Base-by-base conservation (phyloP, 306 rosid genomes). In the Canavalia ensiformis region DNA sequence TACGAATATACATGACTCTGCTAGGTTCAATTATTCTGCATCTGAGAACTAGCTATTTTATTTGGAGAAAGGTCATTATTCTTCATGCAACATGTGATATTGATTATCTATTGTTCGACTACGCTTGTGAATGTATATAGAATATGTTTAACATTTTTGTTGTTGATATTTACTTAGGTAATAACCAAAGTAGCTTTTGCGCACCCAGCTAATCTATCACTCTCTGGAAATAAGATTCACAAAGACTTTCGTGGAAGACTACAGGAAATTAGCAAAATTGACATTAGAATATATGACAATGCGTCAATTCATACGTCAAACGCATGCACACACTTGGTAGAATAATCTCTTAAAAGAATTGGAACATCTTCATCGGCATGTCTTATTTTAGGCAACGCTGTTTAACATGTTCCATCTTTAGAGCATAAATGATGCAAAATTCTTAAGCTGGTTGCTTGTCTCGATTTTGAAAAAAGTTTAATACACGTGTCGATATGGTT, bases 1-100 rank as follows among this genome's bases (percentile, higher is more conserved):
- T 78, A 57, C 50, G 63, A 77, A 66, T 82, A 73, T 81, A 60
- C 65, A 74, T 52, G 57, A 66, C 60, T 70, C 49, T 37, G 37
- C 25, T 75, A 80, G 72, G 83, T 79, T 71, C 54, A 65, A 44
- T 72, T 62, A 56, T 71, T 54, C 50, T 66, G 46, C 72, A 3
- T 31, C 50, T 64, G 50, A 66, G 66, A 82, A 39, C 78, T 35
- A 6, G 66, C 62, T 77, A 62, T 79, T 78, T 75, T 64, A 10
- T 74, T 70, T 35, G 45, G 68, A 55, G 79, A 79, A 18, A 18
- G 25, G 25, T 18, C 25, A 18, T 18, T 18, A 18, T 18, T 18
- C 25, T 18, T 18, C 25, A 18, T 18, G 25, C 25, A 18, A 18
- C 25, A 18, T 18, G 25, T 18, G 25, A 18, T 18, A 18, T 18